Conservation (phyloP, 1,284 basidiomycete genomes). For the Ceratobasidium sp. region DNA sequence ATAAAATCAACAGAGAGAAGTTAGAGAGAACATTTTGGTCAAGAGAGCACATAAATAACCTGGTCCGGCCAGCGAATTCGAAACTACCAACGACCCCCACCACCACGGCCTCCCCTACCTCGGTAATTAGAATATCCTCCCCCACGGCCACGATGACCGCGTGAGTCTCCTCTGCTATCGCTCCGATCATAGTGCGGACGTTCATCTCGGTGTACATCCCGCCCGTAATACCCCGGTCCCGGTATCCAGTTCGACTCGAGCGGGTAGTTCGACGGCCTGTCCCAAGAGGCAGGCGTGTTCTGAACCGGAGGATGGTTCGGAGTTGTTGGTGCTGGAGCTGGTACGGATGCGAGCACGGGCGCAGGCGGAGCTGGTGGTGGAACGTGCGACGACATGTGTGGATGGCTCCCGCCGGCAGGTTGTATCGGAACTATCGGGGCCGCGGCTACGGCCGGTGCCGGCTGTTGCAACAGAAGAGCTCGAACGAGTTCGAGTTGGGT, state of each 20-base stretch:
- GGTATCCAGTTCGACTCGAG: conserved; percentile 30
- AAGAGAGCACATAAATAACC: background rate
- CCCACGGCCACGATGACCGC: conserved; percentile 8
- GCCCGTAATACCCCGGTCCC: conserved; percentile 21
- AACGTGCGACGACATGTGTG: background rate
- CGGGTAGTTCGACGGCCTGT: background rate
- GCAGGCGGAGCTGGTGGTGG: background rate
- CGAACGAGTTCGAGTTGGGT: conserved; percentile 35
- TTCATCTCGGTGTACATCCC: conserved; percentile 29
- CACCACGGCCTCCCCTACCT: conserved; percentile 27
- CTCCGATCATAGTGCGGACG: background rate
- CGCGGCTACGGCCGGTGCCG: conserved; percentile 56
- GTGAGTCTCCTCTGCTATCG: conserved; percentile 13
- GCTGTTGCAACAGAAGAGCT: conserved; percentile 40
- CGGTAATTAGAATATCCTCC: conserved; percentile 11
- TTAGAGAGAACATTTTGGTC: background rate
- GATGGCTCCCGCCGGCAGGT: conserved; percentile 42
- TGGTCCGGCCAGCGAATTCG: background rate
- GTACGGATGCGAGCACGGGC: no score
- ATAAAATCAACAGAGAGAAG: background rate
- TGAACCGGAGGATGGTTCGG: background rate
- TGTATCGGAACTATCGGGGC: conserved; percentile 64
- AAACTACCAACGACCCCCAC: conserved; percentile 11
- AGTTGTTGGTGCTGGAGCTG: no score
- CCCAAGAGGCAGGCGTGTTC: conserved; percentile 28